Evolutionary conservation across 2,329 filamentous ascomycete genomes (phyloP), one percentile per base, ranked within the genome.

Genomic region (Cercospora nicotianae): DNA sequence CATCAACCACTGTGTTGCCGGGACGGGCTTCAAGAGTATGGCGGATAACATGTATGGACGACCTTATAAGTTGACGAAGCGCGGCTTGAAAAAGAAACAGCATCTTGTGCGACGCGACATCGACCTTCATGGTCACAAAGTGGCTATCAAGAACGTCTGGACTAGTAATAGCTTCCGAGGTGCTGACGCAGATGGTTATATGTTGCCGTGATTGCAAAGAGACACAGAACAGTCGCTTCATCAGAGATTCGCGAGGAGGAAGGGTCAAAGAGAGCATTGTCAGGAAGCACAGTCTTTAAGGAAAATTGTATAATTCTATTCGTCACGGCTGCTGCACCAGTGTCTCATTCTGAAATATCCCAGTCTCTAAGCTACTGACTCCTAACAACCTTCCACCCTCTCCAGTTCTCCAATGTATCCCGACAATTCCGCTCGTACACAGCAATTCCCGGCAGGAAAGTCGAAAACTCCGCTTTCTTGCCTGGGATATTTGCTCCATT

Each of bases 401-500:
- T 74, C 72, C 74, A 77, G 0, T 69, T 73, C 39, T 82, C 75
- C 61, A 83, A 75, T 58, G 75, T 77, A 48, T 74, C 77, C 58
- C 80, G 74, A 64, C 79, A 80, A 70, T 81, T 74, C 68, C 79
- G 75, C 67, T 78, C 77, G 51, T 83, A 83, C 68, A 31, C 60
- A 31, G 72, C 67, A 23, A 72, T 69, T 0, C 82, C 81, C 1
- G 79, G 80, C 18, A 80, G 74, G 66, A 78, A 83, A 42, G 75
- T 80, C 67, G 83, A 73, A 64, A 79, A 79, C 71, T 83, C 81
- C 10, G 53, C 30, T 23, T 0, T 82, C 81, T 75, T 69, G 75
- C 82, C 81, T 0, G 81, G 81, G 18, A 83, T 75, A 63, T 83
- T 83, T 5, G 78, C 77, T 30, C 72, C 80, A 75, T 28, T 78